These are phyloP conservation scores for Camptophora hylomeconis DNA, from an alignment of 2,329 filamentous ascomycete species.

Conservation along the genomic window DNA sequence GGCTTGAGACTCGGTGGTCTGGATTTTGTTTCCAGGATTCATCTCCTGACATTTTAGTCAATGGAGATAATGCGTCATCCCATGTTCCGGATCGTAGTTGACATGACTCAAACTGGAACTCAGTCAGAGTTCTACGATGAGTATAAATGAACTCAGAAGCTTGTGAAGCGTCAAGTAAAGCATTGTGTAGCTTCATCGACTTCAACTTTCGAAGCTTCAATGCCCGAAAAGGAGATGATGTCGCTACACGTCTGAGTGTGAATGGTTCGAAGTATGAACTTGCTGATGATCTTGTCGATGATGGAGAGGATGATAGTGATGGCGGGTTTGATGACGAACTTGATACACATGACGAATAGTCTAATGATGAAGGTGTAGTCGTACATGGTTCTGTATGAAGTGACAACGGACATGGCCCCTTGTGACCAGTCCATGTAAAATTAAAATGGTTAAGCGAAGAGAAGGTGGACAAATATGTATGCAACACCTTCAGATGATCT, in stretches of 20 bases:
- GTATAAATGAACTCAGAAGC: constrained; percentile 54
- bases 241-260: too few relatives aligned
- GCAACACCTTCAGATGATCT: constrained; percentile 67
- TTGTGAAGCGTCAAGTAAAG: constrained; percentile 56
- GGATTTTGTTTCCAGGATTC: too few relatives aligned
- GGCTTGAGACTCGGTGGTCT: too few relatives aligned
- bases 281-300: constrained; percentile 50
- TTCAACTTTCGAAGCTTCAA: constrained; percentile 56
- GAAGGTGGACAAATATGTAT: constrained; percentile 66
- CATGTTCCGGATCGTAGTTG: constrained; percentile 58
- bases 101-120: constrained; percentile 72
- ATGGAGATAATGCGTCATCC: constrained; percentile 68
- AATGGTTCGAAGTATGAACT: constrained; percentile 46
- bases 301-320: constrained; percentile 44
- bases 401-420: constrained; percentile 61
- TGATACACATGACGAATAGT: too few relatives aligned
- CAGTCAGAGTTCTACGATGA: constrained; percentile 55
- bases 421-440: constrained; percentile 63
- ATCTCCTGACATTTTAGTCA: constrained; percentile 33
- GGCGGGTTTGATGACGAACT: constrained; percentile 21
- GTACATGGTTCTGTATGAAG: constrained; percentile 53
- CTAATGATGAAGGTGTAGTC: constrained; percentile 36
- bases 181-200: constrained; percentile 59
- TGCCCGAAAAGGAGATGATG: constrained; percentile 27
- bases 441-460: constrained; percentile 53